These are phyloP conservation scores for Tetrahymena thermophila DNA, from an alignment of 73 alveolate species.

Conservation along the genomic window DNA sequence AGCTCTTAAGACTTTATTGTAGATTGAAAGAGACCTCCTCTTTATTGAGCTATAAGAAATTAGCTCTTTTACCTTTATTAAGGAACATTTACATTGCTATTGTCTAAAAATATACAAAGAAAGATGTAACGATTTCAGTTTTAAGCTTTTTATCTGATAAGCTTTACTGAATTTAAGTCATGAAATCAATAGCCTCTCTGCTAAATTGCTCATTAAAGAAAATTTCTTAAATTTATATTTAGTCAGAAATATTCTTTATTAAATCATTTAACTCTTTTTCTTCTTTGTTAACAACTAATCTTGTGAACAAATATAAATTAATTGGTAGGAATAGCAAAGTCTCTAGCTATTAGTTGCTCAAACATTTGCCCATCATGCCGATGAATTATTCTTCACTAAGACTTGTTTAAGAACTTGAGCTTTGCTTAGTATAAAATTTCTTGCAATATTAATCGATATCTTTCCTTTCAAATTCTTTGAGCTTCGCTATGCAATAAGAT, in stretches of 20 bases:
- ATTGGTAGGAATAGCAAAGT: not conserved
- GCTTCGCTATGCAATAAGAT: not conserved
- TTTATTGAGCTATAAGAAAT: not conserved
- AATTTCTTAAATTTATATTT: not conserved
- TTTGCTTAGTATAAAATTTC: not conserved
- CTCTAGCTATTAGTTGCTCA: not conserved
- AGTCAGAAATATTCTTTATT: not conserved
- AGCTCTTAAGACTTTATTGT: not conserved
- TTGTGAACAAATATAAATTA: not conserved
- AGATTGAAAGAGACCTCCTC: not conserved
- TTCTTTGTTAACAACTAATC: not conserved
- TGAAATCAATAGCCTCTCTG: not conserved
- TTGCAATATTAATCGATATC: not conserved
- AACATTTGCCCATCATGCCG: not conserved
- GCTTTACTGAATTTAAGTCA: not conserved
- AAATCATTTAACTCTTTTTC: not conserved
- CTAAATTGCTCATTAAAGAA: not conserved
- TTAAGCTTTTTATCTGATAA: not conserved
- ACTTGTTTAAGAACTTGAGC: not conserved
- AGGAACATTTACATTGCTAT: not conserved
- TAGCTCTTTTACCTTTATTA: not conserved
- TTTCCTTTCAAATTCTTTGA: not conserved
- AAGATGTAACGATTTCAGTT: not conserved
- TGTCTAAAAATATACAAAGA: not conserved
- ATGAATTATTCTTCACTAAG: not conserved